phyloP scores from a whole-genome alignment of 1,284 basidiomycete genomes.

The Trichosporon asahii region DNA sequence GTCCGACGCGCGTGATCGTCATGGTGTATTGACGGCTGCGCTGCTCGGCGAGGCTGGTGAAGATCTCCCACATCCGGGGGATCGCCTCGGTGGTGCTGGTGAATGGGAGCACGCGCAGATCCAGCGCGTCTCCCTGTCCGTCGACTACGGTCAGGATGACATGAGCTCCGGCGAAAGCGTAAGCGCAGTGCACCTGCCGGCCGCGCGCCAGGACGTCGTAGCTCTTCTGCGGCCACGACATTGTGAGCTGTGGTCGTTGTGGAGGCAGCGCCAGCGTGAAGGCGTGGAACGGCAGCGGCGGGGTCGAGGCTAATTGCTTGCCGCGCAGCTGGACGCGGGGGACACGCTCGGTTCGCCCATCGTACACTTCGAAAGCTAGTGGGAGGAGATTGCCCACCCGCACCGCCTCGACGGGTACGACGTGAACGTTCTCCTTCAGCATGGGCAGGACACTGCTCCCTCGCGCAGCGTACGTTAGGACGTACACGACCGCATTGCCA shows the following conservation, averaged over 20 bases:
- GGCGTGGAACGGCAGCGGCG: constrained; percentile 29
- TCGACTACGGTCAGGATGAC: constrained; percentile 34
- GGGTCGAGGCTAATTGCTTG: constrained; percentile 15
- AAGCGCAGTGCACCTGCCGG: constrained; percentile 35
- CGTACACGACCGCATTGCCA: constrained; percentile 16
- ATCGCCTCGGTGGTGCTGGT: constrained; percentile 8
- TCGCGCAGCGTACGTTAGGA: constrained; percentile 12
- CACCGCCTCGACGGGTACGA: constrained; percentile 13
- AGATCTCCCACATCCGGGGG: constrained; percentile 34
- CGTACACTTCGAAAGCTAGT: constrained; percentile 38
- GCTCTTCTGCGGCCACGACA: constrained; percentile 39
- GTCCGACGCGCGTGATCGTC: constrained; percentile 26
- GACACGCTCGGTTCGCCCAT: constrained; percentile 27
- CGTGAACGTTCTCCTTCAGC: constrained; percentile 1
- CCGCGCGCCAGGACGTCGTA: constrained; percentile 44
- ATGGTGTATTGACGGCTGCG: constrained; percentile 41
- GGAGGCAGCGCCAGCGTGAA: constrained; percentile 35
- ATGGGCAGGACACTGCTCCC: constrained; percentile 6
- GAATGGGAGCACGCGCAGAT: constrained; percentile 19
- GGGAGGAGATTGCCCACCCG: constrained; percentile 21
- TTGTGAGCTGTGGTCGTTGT: constrained; percentile 32
- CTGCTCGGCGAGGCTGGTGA: constrained; percentile 56
- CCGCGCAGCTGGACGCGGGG: constrained; percentile 28
- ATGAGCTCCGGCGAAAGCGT: constrained; percentile 21
- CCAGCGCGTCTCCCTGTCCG: constrained; percentile 34